phyloP scores from a whole-genome alignment of 2,329 filamentous ascomycete species.

The Drechslerella dactyloides region DNA sequence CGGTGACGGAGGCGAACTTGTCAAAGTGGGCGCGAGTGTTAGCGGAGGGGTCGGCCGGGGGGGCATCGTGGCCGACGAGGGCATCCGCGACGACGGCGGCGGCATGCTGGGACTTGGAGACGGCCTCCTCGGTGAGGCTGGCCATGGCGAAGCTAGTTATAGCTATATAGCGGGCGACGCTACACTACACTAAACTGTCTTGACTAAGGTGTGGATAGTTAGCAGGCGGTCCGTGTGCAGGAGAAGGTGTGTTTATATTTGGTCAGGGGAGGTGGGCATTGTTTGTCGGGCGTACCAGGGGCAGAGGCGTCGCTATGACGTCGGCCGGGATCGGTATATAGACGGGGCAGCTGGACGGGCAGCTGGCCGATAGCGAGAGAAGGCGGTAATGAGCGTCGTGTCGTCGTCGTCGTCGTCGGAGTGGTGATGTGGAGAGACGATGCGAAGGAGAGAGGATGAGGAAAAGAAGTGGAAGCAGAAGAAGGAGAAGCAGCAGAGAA shows the following conservation, averaged over 20 bases:
- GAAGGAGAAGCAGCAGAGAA: neutral
- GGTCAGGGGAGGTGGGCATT: neutral
- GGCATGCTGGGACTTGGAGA: constrained; percentile 37
- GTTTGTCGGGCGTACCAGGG: constrained; percentile 7
- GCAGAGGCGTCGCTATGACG: neutral
- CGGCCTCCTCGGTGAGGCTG: constrained; percentile 33
- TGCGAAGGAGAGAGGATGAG: neutral
- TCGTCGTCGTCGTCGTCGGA: neutral
- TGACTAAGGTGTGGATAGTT: neutral
- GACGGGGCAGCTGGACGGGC: neutral
- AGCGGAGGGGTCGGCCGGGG: constrained; percentile 56
- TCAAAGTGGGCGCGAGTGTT: constrained; percentile 79
- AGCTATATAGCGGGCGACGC: constrained; percentile 3
- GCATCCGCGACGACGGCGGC: constrained; percentile 37
- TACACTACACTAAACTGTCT: neutral
- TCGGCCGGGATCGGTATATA: neutral
- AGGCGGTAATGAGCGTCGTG: neutral
- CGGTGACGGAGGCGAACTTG: constrained; percentile 72
- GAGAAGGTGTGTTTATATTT: neutral
- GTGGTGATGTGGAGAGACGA: neutral
- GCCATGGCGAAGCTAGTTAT: constrained; percentile 19
- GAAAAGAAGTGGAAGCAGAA: neutral
- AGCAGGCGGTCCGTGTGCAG: neutral
- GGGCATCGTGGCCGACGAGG: constrained; percentile 42
- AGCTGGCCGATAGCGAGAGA: neutral